phyloP scores from a whole-genome alignment of 2,329 filamentous ascomycete species.

The Colletotrichum magnum region DNA sequence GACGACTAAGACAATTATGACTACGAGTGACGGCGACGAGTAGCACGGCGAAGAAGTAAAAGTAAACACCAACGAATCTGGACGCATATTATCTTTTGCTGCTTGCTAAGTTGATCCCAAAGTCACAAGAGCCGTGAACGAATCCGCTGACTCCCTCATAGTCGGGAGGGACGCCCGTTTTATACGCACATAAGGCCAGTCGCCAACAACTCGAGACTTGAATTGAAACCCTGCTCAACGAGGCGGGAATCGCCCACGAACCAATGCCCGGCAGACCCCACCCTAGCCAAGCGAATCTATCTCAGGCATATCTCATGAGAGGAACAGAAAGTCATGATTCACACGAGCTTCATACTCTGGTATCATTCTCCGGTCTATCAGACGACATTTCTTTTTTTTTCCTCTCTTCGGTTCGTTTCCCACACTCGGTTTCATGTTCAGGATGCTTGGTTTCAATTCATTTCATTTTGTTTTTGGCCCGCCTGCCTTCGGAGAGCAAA shows the following conservation, averaged over 20 bases:
- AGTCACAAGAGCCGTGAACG: too few relatives aligned
- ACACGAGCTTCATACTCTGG: constrained; percentile 39
- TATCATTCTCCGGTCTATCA: constrained; percentile 37
- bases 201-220: neutral
- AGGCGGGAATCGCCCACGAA: neutral
- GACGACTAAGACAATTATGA: too few relatives aligned
- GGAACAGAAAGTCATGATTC: constrained; percentile 29
- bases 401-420: constrained; percentile 5
- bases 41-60: too few relatives aligned
- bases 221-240: constrained; percentile 3
- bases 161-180: too few relatives aligned
- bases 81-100: too few relatives aligned
- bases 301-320: constrained; percentile 29
- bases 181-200: too few relatives aligned
- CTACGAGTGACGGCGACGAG: too few relatives aligned
- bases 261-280: neutral
- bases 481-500: constrained; percentile 64
- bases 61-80: too few relatives aligned
- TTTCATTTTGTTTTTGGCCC: constrained; percentile 50
- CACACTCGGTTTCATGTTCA: constrained; percentile 33
- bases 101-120: too few relatives aligned
- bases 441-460: constrained; percentile 54
- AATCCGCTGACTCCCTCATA: too few relatives aligned
- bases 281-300: constrained; percentile 20
- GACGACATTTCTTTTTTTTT: constrained; percentile 21